phyloP scores from a whole-genome alignment of 2,329 filamentous ascomycete species.

The Pestalotiopsis sp. region DNA sequence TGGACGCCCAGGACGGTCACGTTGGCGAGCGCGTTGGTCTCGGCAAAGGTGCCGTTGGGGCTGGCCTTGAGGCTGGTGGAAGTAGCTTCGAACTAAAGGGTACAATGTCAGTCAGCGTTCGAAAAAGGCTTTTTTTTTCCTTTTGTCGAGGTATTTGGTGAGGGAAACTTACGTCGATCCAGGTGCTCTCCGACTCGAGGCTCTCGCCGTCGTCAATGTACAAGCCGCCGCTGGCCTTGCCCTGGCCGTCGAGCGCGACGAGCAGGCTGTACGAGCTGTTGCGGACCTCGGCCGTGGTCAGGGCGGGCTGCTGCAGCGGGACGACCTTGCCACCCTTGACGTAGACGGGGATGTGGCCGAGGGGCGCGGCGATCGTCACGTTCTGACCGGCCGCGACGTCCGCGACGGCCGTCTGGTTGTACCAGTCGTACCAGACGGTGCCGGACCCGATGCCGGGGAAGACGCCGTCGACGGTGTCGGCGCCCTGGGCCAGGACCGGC shows the following conservation, averaged over 20 bases:
- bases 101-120: background rate
- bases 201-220: conserved; percentile 80
- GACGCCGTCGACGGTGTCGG: conserved; percentile 64
- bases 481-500: conserved; percentile 67
- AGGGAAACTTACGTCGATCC: conserved; percentile 46
- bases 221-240: conserved; percentile 61
- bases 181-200: conserved; percentile 57
- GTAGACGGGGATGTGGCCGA: conserved; percentile 73
- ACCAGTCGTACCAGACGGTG: conserved; percentile 79
- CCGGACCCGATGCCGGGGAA: conserved; percentile 67
- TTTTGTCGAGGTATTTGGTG: background rate
- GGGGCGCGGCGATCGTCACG: conserved; percentile 44
- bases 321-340: conserved; percentile 70
- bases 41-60: conserved; percentile 54
- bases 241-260: conserved; percentile 58
- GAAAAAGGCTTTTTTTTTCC: too few species aligned
- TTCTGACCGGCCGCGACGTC: conserved; percentile 38
- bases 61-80: conserved; percentile 48
- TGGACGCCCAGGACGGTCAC: conserved; percentile 65
- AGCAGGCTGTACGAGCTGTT: conserved; percentile 69
- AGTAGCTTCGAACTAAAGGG: conserved; percentile 42
- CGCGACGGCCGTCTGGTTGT: conserved; percentile 61
- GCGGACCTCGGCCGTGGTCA: conserved; percentile 67
- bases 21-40: conserved; percentile 61
- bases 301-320: conserved; percentile 67